Percentiles rank a stretch among this genome's conserved stretches.
Evolutionary conservation across 1,284 basidiomycete genomes (phyloP).

Genomic region (Hymenochaete sp.): DNA sequence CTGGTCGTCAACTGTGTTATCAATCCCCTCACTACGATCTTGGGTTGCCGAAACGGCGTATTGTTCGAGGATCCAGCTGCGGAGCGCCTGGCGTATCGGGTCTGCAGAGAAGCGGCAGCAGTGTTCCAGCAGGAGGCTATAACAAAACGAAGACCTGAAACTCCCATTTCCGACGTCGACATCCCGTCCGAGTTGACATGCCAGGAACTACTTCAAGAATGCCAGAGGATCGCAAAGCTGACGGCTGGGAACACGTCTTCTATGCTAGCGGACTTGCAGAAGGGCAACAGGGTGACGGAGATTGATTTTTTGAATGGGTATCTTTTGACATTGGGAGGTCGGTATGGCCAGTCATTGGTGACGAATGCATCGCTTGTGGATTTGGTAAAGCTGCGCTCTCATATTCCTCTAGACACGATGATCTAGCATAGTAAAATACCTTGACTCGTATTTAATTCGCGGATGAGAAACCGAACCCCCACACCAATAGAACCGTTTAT

Average conservation of each 20-base stretch:
- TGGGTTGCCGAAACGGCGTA: conserved; percentile 77
- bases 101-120: conserved; percentile 54
- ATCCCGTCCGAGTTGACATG: conserved; percentile 36
- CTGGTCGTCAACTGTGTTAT: conserved; percentile 80
- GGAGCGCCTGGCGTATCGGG: conserved; percentile 34
- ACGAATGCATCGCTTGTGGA: conserved; percentile 53
- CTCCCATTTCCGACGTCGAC: conserved; percentile 28
- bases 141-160: conserved; percentile 22
- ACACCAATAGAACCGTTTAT: not conserved
- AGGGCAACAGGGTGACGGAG: conserved; percentile 53
- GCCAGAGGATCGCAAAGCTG: conserved; percentile 42
- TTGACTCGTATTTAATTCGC: not conserved
- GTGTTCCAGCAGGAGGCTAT: conserved; percentile 42
- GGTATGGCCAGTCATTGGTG: conserved; percentile 55
- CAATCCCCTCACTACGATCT: conserved; percentile 82
- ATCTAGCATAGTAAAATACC: conserved; percentile 9
- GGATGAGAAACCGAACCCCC: not conserved
- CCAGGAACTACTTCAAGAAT: conserved; percentile 39
- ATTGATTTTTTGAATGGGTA: conserved; percentile 86
- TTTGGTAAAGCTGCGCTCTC: conserved; percentile 46
- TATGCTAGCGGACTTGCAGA: conserved; percentile 66
- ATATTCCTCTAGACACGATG: conserved; percentile 30
- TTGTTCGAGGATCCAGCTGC: conserved; percentile 42
- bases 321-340: conserved; percentile 55
- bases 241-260: conserved; percentile 66